Evolutionary conservation across 805 yeast species (phyloP), one percentile per base, ranked within the genome.

Genomic region (Suhomyces vadensis): DNA sequence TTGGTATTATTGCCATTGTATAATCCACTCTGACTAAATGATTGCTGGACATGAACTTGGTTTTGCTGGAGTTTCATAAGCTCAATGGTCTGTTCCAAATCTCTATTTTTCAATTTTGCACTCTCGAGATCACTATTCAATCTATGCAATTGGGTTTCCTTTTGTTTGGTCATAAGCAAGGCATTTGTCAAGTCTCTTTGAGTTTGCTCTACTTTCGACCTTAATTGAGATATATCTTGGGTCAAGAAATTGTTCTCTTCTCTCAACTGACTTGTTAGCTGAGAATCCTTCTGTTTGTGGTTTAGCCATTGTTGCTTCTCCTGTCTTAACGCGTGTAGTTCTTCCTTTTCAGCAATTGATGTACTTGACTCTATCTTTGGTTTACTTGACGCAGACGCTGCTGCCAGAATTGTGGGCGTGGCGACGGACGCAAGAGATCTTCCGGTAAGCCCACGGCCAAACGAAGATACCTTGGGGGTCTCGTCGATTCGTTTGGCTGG

Each of bases 71-170:
- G 53, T 27, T 55, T 53, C 55, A 55, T 51, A 55, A 66, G 51
- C 41, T 60, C 63, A 24, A 54, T 65, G 38, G 50, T 78, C 46
- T 73, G 75, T 55, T 81, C 85, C 45, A 84, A 60, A 46, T 79
- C 81, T 24, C 71, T 57, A 9, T 79, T 71, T 51, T 74, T 75
- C n/a, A 73, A 60, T 41, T 75, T 77, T 3, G 83, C 71, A 35
- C 71, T 74, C 36, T 83, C 89, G 38, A 82, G 60, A 54, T 87
- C 94, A 37, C 81, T 75, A 33, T 69, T 76, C 19, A 81, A 64
- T 35, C 94, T 66, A 35, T 75, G 69, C 6, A 87, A 61, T 57
- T 83, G 89, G 0, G 87, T 79, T 39, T 87, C 94, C 50, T 80
- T 82, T 24, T 87, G 82, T 58, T 84, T 84, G 19, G 79, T 58